Evolutionary conservation across 768 basidiomycete genomes (phyloP).

Genomic region (Lanmaoa pseudosensibilis): DNA sequence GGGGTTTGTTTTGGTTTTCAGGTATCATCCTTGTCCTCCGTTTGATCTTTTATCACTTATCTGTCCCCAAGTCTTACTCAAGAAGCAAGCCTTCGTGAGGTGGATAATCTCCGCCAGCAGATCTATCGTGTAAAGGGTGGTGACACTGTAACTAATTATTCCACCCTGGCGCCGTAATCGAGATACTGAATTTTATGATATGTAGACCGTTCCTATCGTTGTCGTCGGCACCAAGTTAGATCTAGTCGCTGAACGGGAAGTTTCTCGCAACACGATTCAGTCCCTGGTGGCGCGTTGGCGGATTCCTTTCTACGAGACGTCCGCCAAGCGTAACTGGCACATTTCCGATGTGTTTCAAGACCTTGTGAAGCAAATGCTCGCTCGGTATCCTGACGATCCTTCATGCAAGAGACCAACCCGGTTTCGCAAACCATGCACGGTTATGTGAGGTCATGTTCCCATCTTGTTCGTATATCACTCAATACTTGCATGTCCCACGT

Average conservation of each 20-base stretch:
- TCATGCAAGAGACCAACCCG: constrained; percentile 32
- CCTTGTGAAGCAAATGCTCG: constrained; percentile 72
- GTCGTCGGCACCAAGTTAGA: constrained; percentile 87
- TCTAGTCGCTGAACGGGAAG: constrained; percentile 77
- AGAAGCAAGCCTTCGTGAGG: constrained; percentile 76
- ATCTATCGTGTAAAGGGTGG: constrained; percentile 79
- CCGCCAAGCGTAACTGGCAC: constrained; percentile 85
- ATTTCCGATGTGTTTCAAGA: constrained; percentile 77
- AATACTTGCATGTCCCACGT: neutral
- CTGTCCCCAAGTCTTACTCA: constrained; percentile 61
- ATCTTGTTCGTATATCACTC: constrained; percentile 9
- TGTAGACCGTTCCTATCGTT: constrained; percentile 71
- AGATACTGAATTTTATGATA: constrained; percentile 5
- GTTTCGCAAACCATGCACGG: constrained; percentile 33
- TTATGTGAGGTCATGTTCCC: constrained; percentile 35
- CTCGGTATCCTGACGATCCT: constrained; percentile 53
- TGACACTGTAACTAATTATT: constrained; percentile 47
- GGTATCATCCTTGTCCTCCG: constrained; percentile 39
- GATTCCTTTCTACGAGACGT: constrained; percentile 83
- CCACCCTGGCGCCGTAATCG: neutral
- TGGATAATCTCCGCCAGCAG: constrained; percentile 77
- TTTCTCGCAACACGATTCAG: constrained; percentile 62
- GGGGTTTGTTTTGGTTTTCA: constrained; percentile 85
- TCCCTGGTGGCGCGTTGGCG: constrained; percentile 64
- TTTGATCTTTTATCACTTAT: neutral